Base-by-base conservation (phyloP, 805 yeast species). In the Ogataea parapolymorpha region DNA sequence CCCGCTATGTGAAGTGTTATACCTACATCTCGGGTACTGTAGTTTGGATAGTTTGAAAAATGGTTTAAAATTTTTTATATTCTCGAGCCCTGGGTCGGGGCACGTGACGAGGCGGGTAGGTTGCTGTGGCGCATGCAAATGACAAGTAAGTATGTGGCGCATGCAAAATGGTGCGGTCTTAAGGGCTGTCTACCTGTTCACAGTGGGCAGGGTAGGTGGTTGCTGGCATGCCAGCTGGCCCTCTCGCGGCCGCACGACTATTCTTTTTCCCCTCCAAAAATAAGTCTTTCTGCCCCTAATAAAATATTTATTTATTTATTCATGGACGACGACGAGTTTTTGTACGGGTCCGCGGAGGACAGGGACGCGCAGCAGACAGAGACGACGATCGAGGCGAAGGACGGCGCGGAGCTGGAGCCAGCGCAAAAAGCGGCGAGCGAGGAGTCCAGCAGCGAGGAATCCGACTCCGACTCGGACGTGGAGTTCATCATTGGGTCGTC, bases 401-500 rank as follows among this genome's bases (percentile, higher is more conserved):
- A 50, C 34, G 54, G 51, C 11, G 55, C 45, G 13, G 53, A 42
- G 34, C 25, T 37, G 40, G 36, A 53, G 37, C 42, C 58, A 35
- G 53, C 58, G 25, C 55, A 61, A 13, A 61, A 49, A 13, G 33
- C 16, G 13, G 10, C 53, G 42, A 27, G 61, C 31, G 62, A 50
- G 14, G 58, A 37, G 34, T 49, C 28, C 12, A 34, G 43, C n/a
- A 37, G 45, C 6, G 28, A 41, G 27, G 72, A 67, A 3, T 70
- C 65, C 3, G 74, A 67, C 12, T 75, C 65, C 10, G 79, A 71
- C 32, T 66, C 70, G n/a, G 83, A 76, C 45, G 82, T 90, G 26
- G 96, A 90, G 62, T 85, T 91, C 56, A 84, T 90, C 35, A 84
- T 90, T 36, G 82, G 82, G 6, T 55, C 59, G 12, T 25, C 44